Percentiles rank a stretch among this genome's conserved stretches.
Conservation (phyloP, 805 yeast species). For the Pichia deserticola region DNA sequence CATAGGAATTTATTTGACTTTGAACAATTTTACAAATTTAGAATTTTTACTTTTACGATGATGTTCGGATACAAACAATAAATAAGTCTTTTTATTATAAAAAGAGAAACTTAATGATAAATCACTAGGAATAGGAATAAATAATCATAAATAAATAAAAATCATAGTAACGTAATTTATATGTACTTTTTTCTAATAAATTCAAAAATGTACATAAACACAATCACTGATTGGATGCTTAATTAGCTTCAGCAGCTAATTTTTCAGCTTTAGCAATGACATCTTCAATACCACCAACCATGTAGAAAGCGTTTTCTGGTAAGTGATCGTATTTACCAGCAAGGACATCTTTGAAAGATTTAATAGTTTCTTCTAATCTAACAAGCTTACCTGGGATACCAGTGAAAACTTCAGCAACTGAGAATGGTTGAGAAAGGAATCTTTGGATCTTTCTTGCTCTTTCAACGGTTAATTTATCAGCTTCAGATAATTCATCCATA, state of each 20-base stretch:
- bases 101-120: slow-evolving; percentile 10
- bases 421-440: slow-evolving; percentile 99
- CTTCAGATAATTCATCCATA: slow-evolving; percentile 99
- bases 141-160: slow-evolving; percentile 11
- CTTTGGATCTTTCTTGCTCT: slow-evolving; percentile 99
- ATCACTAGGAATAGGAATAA: slow-evolving; percentile 13
- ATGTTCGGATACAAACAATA: slow-evolving; percentile 7
- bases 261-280: slow-evolving; percentile 98
- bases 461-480: slow-evolving; percentile 98
- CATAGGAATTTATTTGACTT: too few relatives aligned
- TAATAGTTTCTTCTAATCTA: slow-evolving; percentile 89
- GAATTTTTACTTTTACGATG: too few relatives aligned
- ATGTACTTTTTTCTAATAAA: background rate
- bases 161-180: slow-evolving; percentile 11
- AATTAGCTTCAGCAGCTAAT: slow-evolving; percentile 88
- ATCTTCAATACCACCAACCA: slow-evolving; percentile 99
- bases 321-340: slow-evolving; percentile 98
- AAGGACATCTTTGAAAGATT: slow-evolving; percentile 93
- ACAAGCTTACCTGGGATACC: slow-evolving; percentile 99
- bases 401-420: slow-evolving; percentile 99
- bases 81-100: slow-evolving; percentile 11
- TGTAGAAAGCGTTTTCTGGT: slow-evolving; percentile 99
- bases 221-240: slow-evolving; percentile 21
- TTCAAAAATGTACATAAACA: slow-evolving; percentile 3
- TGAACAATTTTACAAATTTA: too few relatives aligned